These are phyloP conservation scores for Thalassiosira mediterranea DNA, from an alignment of 352 stramenopile genomes.

Conservation along the genomic window DNA sequence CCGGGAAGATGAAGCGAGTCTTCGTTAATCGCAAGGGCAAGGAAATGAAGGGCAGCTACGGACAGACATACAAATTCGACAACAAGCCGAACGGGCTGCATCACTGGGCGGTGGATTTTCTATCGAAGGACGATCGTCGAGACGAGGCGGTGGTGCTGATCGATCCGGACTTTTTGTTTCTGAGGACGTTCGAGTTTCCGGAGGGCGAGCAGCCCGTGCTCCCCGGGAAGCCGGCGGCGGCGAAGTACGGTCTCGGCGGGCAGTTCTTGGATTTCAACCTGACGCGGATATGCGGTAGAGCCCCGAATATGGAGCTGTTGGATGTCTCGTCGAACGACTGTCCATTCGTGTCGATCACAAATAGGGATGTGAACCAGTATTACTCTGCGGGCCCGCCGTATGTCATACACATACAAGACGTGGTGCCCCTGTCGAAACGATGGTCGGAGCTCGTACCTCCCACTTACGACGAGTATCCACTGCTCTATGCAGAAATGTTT, in stretches of 20 bases:
- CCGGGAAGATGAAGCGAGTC: slow-evolving; percentile 48
- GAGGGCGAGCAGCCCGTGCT: slow-evolving; percentile 8
- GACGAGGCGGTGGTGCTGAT: slow-evolving; percentile 61
- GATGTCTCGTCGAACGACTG: slow-evolving; percentile 13
- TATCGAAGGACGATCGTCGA: slow-evolving; percentile 25
- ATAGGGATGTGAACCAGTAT: slow-evolving; percentile 45
- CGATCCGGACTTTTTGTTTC: slow-evolving; percentile 71
- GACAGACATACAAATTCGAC: slow-evolving; percentile 63
- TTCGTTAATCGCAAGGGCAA: slow-evolving; percentile 49
- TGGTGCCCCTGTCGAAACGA: slow-evolving; percentile 45
- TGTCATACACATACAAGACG: slow-evolving; percentile 57
- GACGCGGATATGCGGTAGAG: slow-evolving; percentile 47
- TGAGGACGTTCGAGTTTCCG: slow-evolving; percentile 50
- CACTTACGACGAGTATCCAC: slow-evolving; percentile 57
- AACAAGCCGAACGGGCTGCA: slow-evolving; percentile 64
- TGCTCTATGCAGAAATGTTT: slow-evolving; percentile 70
- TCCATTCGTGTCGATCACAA: slow-evolving; percentile 39
- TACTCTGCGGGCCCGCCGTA: slow-evolving; percentile 61
- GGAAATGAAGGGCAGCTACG: slow-evolving; percentile 36
- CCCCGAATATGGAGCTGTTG: slow-evolving; percentile 8
- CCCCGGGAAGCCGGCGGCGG: slow-evolving; percentile 39
- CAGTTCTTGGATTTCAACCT: slow-evolving; percentile 63
- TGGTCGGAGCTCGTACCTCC: slow-evolving; percentile 55
- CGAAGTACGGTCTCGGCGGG: slow-evolving; percentile 52
- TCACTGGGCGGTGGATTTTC: slow-evolving; percentile 48